A percentile compares a stretch with the other conserved stretches of the same genome.
Conservation (phyloP, 2,329 filamentous ascomycete species). For the Metarhizium album region DNA sequence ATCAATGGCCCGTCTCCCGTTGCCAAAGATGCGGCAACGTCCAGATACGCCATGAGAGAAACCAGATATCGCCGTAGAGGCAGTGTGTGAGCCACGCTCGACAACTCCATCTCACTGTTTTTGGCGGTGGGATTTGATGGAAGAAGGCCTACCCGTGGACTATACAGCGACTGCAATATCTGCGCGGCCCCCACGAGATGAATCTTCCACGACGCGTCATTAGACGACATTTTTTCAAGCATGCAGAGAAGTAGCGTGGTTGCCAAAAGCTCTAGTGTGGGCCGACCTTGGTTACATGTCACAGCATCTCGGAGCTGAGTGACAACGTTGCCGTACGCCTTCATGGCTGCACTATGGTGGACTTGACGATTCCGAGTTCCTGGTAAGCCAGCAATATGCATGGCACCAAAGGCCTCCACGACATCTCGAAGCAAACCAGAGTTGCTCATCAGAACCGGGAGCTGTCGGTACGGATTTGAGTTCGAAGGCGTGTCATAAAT, state of each 20-base stretch:
- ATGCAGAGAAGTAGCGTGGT: too few relatives aligned
- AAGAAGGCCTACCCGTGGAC: background rate
- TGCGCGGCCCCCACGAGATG: constrained; percentile 27
- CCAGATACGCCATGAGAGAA: constrained; percentile 26
- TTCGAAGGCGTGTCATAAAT: constrained; percentile 27
- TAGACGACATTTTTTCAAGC: background rate
- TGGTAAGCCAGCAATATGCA: constrained; percentile 28
- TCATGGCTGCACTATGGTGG: constrained; percentile 26
- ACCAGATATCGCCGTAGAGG: constrained; percentile 21
- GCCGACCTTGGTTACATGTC: constrained; percentile 14
- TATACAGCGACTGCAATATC: constrained; percentile 18
- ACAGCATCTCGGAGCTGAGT: constrained; percentile 12
- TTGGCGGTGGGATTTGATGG: background rate
- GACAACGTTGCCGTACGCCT: constrained; percentile 25
- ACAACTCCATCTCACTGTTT: background rate
- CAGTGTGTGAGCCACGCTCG: background rate
- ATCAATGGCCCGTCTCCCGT: constrained; percentile 19
- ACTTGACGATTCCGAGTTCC: constrained; percentile 17
- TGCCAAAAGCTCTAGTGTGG: too few relatives aligned
- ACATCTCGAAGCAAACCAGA: constrained; percentile 27
- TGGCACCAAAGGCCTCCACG: constrained; percentile 28
- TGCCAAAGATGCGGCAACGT: constrained; percentile 22
- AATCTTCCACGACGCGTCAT: constrained; percentile 23
- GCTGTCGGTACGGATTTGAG: constrained; percentile 28
- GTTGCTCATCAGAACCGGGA: constrained; percentile 31